Evolutionary conservation across 768 basidiomycete species (phyloP), one percentile per base, ranked within the genome.

Genomic region (Neoboletus subvelutipes): DNA sequence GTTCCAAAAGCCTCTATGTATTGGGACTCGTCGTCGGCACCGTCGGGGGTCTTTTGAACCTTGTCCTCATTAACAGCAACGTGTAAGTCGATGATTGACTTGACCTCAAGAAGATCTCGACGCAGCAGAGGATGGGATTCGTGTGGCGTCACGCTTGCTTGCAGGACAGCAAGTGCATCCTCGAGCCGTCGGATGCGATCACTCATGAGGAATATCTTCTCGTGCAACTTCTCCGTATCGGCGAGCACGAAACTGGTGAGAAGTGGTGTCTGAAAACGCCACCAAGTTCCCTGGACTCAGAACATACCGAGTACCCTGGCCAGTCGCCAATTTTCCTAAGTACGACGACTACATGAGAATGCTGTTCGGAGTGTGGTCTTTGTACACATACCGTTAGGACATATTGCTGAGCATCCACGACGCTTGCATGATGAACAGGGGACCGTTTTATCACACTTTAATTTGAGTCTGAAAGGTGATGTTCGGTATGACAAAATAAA

Each of bases 391-490:
- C 75, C 88, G 63, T 89, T 89, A 4, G 87, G 88, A 71, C 89
- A 91, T 52, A 91, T 90, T 12, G 85, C 84, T 6, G 85, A 82
- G 64, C 88, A 90, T 29, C 88, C 88, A 62, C 88, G 76, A 41
- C 88, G 82, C 66, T 84, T 88, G 69, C 88, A 86, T 6, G 78
- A 80, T 1, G 77, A 73, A 60, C 79, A 80, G 1, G 77, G 78
- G 13, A 79, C 81, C 4, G 81, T 87, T 71, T 90, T 90, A 72
- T 90, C 86, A 70, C 88, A 90, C 70, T 86, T 87, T 43, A 88
- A 68, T 66, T 88, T 87, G 40, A 88, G 76, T 29, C 86, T 86
- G 62, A 20, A 8, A 18, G 12, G 15, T 3, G 22, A 39, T n/a
- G 46, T 59, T n/a, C 29, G 29, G 28, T 41, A 45, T 31, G 47